Base-by-base conservation (phyloP, 495 filamentous ascomycete species). In the Annulohypoxylon maeteangense region DNA sequence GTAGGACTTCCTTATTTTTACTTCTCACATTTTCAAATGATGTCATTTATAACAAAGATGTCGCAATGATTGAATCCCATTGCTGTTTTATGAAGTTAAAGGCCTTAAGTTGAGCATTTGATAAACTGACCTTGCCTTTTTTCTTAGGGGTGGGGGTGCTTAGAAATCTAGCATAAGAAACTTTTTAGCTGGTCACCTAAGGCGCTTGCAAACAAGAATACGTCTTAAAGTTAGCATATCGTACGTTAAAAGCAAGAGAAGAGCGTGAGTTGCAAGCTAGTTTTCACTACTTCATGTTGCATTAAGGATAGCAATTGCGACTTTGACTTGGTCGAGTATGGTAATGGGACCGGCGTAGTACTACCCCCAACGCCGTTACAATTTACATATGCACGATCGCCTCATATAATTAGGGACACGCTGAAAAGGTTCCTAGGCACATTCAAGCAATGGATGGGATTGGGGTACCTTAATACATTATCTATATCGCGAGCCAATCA, bases 311-410 rank as follows among this genome's bases (percentile, higher is more conserved):
- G 53, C 14, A 48, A 65, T 36, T 67, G 16, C 65, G 47, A 57
- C 68, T 40, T 55, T 42, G n/a, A 59, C 45, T 50, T 38, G 7
- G 31, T 62, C 57, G 29, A 67, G 48, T 58, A 42, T 10, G 62
- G 57, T 34, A 62, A 67, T 53, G 55, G 42, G 50, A 31, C 60
- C 64, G 64, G 32, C 12, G 34, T 11, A 10, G 42, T 27, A 42
- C 42, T 14, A 20, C 29, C 51, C n/a, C 12, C 18, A 20, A 67
- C 42, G 34, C 51, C 18, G 48, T 11, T 72, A 27, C 20, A 25
- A 64, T 59, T 32, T 16, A 23, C 32, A n/a, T 60, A 65, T 72
- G 69, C 63, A 72, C 62, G 57, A 53, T 67, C 59, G 69, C 69
- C 64, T 72, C 63, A 60, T 55, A 31, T 42, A 50, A 23, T 55